Conservation (phyloP, 257 asterid genomes). For the Solanum pennellii region DNA sequence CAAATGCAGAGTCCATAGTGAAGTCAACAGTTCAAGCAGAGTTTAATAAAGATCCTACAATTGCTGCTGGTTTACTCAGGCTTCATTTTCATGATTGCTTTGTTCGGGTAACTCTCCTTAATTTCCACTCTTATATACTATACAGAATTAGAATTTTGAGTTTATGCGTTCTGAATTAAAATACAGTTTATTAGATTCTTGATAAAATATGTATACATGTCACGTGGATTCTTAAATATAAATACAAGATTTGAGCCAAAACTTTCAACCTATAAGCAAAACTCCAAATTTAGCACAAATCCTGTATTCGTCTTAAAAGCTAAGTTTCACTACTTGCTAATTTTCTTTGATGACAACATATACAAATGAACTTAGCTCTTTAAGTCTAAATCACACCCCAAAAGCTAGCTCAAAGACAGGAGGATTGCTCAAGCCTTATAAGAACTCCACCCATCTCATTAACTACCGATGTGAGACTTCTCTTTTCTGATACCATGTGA, state of each 20-base stretch:
- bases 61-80: conserved; percentile 59
- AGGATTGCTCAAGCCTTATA: too few relatives aligned
- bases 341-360: too few relatives aligned
- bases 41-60: conserved; percentile 27
- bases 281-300: neutral
- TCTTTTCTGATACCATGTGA: too few relatives aligned
- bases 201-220: neutral
- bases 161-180: neutral
- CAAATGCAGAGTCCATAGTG: conserved; percentile 49
- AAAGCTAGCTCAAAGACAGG: too few relatives aligned
- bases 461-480: too few relatives aligned
- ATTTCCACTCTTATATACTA: neutral
- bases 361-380: too few relatives aligned
- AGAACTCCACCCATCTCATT: too few relatives aligned
- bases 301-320: neutral
- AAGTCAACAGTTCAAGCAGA: conserved; percentile 46
- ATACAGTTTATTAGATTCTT: neutral
- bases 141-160: neutral
- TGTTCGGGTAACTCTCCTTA: conserved; percentile 26
- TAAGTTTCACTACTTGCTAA: neutral
- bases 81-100: conserved; percentile 74
- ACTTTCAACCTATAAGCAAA: neutral
- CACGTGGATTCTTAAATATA: neutral
- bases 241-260: neutral
- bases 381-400: too few relatives aligned